phyloP scores from a whole-genome alignment of 192 early-diverging fungal genomes.

The Fimicolochytrium jonesii region DNA sequence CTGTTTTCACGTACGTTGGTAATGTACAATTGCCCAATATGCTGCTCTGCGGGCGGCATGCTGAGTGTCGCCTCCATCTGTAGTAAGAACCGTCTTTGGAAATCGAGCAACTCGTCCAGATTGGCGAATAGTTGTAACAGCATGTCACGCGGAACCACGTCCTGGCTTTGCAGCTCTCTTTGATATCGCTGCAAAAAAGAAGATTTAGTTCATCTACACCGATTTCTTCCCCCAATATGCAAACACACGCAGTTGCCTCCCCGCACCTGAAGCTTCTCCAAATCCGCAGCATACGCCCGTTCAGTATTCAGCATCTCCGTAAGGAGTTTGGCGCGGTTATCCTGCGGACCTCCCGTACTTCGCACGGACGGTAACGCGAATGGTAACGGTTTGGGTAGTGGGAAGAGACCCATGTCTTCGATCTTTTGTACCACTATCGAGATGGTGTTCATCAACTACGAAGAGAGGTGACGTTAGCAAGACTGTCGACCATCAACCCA shows the following conservation, averaged over 20 bases:
- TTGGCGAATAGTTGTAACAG: slow-evolving; percentile 87
- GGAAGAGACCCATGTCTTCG: slow-evolving; percentile 62
- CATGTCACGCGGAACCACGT: slow-evolving; percentile 74
- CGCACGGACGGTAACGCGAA: slow-evolving; percentile 28
- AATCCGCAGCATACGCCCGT: slow-evolving; percentile 81
- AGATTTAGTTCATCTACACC: no score
- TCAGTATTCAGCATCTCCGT: slow-evolving; percentile 92
- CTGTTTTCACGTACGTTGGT: slow-evolving; percentile 46
- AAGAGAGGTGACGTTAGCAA: background rate
- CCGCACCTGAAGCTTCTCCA: slow-evolving; percentile 72
- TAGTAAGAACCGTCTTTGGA: slow-evolving; percentile 91
- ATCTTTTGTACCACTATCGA: slow-evolving; percentile 72
- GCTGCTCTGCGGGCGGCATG: slow-evolving; percentile 71
- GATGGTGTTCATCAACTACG: slow-evolving; percentile 65
- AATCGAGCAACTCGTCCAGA: slow-evolving; percentile 89
- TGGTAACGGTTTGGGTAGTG: slow-evolving; percentile 43
- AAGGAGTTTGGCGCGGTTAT: slow-evolving; percentile 84
- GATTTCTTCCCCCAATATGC: no score
- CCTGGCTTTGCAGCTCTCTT: slow-evolving; percentile 33
- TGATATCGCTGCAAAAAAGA: slow-evolving; percentile 32
- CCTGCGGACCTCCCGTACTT: slow-evolving; percentile 58
- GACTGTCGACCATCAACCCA: no score
- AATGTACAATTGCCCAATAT: slow-evolving; percentile 84
- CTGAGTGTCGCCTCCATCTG: slow-evolving; percentile 75
- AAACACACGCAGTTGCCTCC: no score